Evolutionary conservation across 345 rosid genomes (phyloP).

Genomic region (Mallotus nudiflorus): DNA sequence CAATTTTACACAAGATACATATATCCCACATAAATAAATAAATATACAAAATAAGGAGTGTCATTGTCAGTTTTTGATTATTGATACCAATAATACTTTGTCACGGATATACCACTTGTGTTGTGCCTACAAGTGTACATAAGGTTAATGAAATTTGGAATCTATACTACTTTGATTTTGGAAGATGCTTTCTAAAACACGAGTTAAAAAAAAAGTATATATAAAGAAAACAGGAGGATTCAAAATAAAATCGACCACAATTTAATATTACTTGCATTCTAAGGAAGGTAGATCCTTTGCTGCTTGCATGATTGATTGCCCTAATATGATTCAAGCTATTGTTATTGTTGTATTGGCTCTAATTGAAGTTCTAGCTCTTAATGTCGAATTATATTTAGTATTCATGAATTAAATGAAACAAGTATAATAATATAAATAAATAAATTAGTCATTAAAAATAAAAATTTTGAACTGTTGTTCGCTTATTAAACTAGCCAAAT

Average conservation of each 20-base stretch:
- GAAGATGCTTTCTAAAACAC: not conserved
- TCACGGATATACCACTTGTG: conserved; percentile 7
- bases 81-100: conserved; percentile 2
- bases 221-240: not conserved
- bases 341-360: too few relatives aligned
- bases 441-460: too few relatives aligned
- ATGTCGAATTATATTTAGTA: too few relatives aligned
- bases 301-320: not conserved
- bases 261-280: not conserved
- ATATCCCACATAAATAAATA: too few relatives aligned
- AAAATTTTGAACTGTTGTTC: too few relatives aligned
- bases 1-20: too few relatives aligned
- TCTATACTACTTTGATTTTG: not conserved
- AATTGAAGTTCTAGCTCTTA: too few relatives aligned
- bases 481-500: too few relatives aligned
- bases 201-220: not conserved
- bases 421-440: too few relatives aligned
- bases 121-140: not conserved
- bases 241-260: not conserved
- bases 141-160: not conserved
- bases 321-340: too few relatives aligned
- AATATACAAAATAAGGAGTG: not conserved
- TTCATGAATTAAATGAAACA: too few relatives aligned
- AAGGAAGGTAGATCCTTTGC: not conserved
- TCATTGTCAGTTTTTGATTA: not conserved